Percentiles rank a stretch among this genome's conserved stretches.
Evolutionary conservation across 106 monocot species (phyloP).

Genomic region (Hemerocallis citrina): DNA sequence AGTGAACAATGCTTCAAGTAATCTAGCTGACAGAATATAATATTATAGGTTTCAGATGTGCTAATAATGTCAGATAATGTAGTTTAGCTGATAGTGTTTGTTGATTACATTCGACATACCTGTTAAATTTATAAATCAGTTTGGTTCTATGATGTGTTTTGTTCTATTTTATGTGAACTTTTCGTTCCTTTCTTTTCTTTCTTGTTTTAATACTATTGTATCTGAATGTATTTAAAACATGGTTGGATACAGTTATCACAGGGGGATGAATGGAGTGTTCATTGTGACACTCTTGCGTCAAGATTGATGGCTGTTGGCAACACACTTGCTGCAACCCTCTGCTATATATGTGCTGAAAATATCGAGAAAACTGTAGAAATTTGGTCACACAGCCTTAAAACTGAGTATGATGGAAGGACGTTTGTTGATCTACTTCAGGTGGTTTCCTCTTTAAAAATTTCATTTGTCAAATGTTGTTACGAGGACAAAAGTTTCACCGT

Average conservation of each 20-base stretch:
- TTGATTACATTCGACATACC: too few relatives aligned
- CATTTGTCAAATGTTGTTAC: not conserved
- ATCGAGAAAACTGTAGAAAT: constrained; percentile 96
- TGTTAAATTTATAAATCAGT: too few relatives aligned
- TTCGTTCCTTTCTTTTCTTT: not conserved
- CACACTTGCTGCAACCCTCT: constrained; percentile 89
- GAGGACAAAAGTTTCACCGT: not conserved
- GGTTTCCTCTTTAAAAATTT: not conserved
- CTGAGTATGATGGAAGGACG: constrained; percentile 52
- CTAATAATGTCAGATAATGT: too few relatives aligned
- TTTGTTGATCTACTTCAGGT: constrained; percentile 98
- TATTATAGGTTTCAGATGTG: too few relatives aligned
- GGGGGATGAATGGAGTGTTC: constrained; percentile 81
- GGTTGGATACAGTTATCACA: constrained; percentile 59
- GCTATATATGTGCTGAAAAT: constrained; percentile 96
- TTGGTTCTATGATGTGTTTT: too few relatives aligned
- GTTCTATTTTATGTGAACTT: too few relatives aligned
- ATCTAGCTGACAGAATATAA: too few relatives aligned
- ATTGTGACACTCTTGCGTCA: constrained; percentile 90
- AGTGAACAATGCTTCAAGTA: too few relatives aligned
- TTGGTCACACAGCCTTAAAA: constrained; percentile 73
- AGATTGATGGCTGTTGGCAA: constrained; percentile 59
- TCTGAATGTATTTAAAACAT: constrained; percentile 1
- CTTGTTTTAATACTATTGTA: not conserved
- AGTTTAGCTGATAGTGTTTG: too few relatives aligned